These are phyloP conservation scores for Pisolithus thermaeus DNA, from an alignment of 1,284 basidiomycete species.

Conservation along the genomic window DNA sequence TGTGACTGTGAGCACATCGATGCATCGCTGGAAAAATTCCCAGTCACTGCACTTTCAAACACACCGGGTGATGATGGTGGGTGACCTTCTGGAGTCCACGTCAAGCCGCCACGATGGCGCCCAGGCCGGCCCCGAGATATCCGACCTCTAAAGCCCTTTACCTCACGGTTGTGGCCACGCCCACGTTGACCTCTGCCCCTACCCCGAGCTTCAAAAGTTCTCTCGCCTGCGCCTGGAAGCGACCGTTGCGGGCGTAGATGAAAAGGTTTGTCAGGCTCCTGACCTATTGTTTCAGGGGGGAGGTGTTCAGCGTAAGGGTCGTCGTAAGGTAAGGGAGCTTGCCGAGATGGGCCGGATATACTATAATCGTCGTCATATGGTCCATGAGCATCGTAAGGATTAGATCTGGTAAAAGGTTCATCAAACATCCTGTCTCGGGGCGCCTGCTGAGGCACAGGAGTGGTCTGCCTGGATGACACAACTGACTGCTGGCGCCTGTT, in stretches of 20 bases:
- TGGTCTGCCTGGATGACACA: constrained; percentile 47
- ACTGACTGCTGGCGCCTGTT: constrained; percentile 47
- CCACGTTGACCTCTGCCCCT: constrained; percentile 27
- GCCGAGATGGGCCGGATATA: constrained; percentile 44
- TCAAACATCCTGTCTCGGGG: constrained; percentile 49
- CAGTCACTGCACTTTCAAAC: constrained; percentile 41
- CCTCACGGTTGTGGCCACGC: constrained; percentile 30
- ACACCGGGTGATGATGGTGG: constrained; percentile 43
- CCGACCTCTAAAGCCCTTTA: constrained; percentile 15
- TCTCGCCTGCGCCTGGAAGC: constrained; percentile 7
- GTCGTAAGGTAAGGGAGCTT: constrained; percentile 64
- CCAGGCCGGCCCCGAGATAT: constrained; percentile 11
- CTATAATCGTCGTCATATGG: constrained; percentile 61
- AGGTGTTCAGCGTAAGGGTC: constrained; percentile 66
- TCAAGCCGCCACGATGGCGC: constrained; percentile 8
- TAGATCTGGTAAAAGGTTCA: constrained; percentile 40
- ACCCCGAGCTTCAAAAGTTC: constrained; percentile 11
- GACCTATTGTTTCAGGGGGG: constrained; percentile 12
- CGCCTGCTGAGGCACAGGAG: constrained; percentile 48
- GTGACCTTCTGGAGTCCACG: constrained; percentile 26
- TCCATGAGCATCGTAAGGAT: constrained; percentile 58
- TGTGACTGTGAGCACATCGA: constrained; percentile 12
- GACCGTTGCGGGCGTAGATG: constrained; percentile 1
- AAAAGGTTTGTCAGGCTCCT: constrained; percentile 1
- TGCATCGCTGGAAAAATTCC: constrained; percentile 30